These are phyloP conservation scores for Sporothrix phasma DNA, from an alignment of 2,329 filamentous ascomycete genomes.

Conservation along the genomic window DNA sequence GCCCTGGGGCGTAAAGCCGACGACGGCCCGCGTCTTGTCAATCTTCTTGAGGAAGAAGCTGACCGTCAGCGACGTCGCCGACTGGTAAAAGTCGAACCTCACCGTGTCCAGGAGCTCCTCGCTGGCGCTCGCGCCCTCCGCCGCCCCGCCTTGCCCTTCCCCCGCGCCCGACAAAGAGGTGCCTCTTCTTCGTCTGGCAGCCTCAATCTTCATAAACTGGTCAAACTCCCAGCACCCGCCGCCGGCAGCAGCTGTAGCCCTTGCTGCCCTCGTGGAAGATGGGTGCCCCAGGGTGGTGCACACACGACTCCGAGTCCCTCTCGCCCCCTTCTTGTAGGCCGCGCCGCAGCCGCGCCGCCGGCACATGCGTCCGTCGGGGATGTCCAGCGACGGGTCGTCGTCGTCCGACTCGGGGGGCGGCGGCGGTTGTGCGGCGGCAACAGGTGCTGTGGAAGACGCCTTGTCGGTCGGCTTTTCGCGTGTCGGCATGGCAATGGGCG, in stretches of 20 bases:
- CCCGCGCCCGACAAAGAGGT: slow-evolving; percentile 78
- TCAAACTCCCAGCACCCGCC: slow-evolving; percentile 92
- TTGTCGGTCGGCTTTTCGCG: slow-evolving; percentile 20
- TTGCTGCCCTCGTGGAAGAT: slow-evolving; percentile 98
- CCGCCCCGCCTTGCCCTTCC: slow-evolving; percentile 43
- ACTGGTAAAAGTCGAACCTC: slow-evolving; percentile 91
- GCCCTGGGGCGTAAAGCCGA: slow-evolving; percentile 54
- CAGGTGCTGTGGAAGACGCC: background rate
- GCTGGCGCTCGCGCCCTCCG: slow-evolving; percentile 20
- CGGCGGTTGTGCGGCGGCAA: slow-evolving; percentile 34
- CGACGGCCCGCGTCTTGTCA: slow-evolving; percentile 64
- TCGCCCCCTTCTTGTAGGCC: slow-evolving; percentile 43
- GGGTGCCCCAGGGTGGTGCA: slow-evolving; percentile 79
- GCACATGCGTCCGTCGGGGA: slow-evolving; percentile 66
- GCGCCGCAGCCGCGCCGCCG: slow-evolving; percentile 65
- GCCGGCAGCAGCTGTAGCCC: slow-evolving; percentile 94
- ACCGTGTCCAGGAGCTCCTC: slow-evolving; percentile 68
- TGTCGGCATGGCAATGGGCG: slow-evolving; percentile 34
- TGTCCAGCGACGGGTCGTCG: slow-evolving; percentile 65
- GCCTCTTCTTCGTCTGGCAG: slow-evolving; percentile 69
- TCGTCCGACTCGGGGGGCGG: slow-evolving; percentile 72
- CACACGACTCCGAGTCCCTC: slow-evolving; percentile 65
- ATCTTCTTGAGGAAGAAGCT: slow-evolving; percentile 98
- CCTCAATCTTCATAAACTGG: slow-evolving; percentile 91
- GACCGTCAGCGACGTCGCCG: slow-evolving; percentile 70